Conservation (phyloP, 306 rosid species). For the Cyclanthera cordifolia region DNA sequence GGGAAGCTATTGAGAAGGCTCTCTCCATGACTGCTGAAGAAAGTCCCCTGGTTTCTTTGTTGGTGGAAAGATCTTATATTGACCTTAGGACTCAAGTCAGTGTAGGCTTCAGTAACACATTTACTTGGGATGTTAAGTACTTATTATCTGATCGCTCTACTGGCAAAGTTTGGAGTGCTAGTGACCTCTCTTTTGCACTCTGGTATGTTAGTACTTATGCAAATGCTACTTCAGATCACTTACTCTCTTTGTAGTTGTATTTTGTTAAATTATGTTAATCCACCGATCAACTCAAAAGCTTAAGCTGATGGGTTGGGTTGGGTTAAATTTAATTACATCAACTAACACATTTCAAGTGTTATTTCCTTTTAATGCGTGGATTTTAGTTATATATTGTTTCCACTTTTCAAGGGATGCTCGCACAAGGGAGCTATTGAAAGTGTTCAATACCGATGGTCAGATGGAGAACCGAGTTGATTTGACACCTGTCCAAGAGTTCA, state of each 20-base stretch:
- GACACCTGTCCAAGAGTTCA: slow-evolving; percentile 47
- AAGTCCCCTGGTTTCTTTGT: slow-evolving; percentile 48
- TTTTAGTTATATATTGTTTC: background rate
- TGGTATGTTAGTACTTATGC: slow-evolving; percentile 40
- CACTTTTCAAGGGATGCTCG: slow-evolving; percentile 63
- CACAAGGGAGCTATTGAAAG: slow-evolving; percentile 78
- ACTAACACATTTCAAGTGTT: background rate
- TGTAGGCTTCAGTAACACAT: slow-evolving; percentile 44
- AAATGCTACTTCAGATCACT: background rate
- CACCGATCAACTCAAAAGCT: too few species aligned
- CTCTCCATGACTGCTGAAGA: slow-evolving; percentile 44
- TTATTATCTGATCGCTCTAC: slow-evolving; percentile 55
- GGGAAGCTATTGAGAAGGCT: slow-evolving; percentile 76
- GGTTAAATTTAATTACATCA: too few species aligned
- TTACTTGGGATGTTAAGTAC: slow-evolving; percentile 64
- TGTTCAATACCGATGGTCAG: slow-evolving; percentile 79
- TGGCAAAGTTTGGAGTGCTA: slow-evolving; percentile 85
- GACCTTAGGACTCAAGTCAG: slow-evolving; percentile 74
- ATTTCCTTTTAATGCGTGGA: background rate
- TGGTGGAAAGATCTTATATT: slow-evolving; percentile 77
- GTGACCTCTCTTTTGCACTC: slow-evolving; percentile 64
- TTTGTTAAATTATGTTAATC: background rate
- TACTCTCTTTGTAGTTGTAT: background rate
- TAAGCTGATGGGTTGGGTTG: too few species aligned
- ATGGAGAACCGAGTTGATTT: slow-evolving; percentile 67